These are phyloP conservation scores for Boletellus ananas DNA, from an alignment of 768 basidiomycete genomes.

Conservation along the genomic window DNA sequence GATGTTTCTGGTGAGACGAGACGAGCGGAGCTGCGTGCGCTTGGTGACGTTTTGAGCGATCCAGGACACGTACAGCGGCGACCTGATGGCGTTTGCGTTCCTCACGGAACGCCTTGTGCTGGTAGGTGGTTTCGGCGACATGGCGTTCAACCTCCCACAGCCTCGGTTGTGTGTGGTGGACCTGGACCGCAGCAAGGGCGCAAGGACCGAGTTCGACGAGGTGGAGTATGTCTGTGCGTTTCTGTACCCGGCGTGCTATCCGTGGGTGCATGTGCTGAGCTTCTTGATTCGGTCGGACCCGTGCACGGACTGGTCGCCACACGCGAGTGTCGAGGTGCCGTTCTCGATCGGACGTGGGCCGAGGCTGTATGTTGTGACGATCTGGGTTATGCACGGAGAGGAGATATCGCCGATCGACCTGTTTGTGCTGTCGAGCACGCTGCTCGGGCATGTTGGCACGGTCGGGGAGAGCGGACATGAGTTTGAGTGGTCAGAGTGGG, in stretches of 20 bases:
- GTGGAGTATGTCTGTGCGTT: constrained; percentile 38
- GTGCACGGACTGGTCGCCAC: constrained; percentile 42
- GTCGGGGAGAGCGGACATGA: constrained; percentile 14
- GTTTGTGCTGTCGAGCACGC: constrained; percentile 40
- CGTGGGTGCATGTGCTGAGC: constrained; percentile 25
- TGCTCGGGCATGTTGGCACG: constrained; percentile 27
- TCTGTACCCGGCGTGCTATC: constrained; percentile 37
- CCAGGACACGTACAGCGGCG: constrained; percentile 28
- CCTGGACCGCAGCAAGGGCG: constrained; percentile 32
- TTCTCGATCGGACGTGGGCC: constrained; percentile 42
- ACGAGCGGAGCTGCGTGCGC: neutral
- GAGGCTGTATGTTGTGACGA: constrained; percentile 45
- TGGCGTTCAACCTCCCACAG: constrained; percentile 19
- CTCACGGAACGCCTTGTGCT: constrained; percentile 40
- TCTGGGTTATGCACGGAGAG: constrained; percentile 35
- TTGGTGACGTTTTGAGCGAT: neutral
- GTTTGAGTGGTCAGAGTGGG: constrained; percentile 53
- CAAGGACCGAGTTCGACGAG: constrained; percentile 28
- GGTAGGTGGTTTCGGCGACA: constrained; percentile 27
- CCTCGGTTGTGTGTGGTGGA: constrained; percentile 39
- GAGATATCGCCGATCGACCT: constrained; percentile 34
- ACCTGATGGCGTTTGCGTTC: constrained; percentile 41
- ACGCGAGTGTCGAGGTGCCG: constrained; percentile 35
- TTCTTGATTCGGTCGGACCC: constrained; percentile 54
- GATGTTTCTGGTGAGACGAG: constrained; percentile 43